Percentiles rank a stretch among this genome's conserved stretches.
These are phyloP conservation scores for Aquilaria sinensis DNA, from an alignment of 345 rosid genomes.

Conservation along the genomic window DNA sequence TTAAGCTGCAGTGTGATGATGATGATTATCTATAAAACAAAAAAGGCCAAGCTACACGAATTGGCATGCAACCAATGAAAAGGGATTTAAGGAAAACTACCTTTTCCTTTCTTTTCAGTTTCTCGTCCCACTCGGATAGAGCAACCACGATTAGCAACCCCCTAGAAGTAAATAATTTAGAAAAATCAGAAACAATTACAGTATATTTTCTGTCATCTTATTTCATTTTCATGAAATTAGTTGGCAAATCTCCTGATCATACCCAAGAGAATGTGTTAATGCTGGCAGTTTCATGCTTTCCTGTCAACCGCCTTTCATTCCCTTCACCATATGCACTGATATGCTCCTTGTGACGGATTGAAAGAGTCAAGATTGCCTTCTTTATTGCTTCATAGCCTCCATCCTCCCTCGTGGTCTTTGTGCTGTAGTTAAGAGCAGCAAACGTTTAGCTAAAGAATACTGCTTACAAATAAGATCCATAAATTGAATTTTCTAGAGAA, in stretches of 20 bases:
- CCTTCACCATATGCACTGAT: conserved; percentile 98
- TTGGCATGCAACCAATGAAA: not conserved
- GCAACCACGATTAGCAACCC: conserved; percentile 97
- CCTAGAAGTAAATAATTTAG: conserved; percentile 35
- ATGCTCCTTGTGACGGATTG: conserved; percentile 84
- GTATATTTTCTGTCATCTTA: not conserved
- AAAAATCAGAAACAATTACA: conserved; percentile 2
- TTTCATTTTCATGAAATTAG: not conserved
- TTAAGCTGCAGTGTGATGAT: too few species aligned
- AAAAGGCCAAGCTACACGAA: too few species aligned
- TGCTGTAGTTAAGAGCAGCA: conserved; percentile 31
- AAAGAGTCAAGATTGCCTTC: conserved; percentile 86
- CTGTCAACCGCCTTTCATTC: conserved; percentile 92
- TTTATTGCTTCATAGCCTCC: conserved; percentile 88
- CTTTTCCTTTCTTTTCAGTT: conserved; percentile 88
- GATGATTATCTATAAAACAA: not conserved
- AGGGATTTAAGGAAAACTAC: conserved; percentile 22
- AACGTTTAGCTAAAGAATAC: not conserved
- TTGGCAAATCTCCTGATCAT: conserved; percentile 15
- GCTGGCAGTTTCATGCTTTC: conserved; percentile 97
- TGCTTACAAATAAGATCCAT: not conserved
- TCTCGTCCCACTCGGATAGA: conserved; percentile 97
- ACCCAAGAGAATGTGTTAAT: conserved; percentile 95
- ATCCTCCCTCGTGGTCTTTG: conserved; percentile 93
- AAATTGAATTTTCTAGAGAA: not conserved